phyloP scores from a whole-genome alignment of 2,329 filamentous ascomycete genomes.

The Monosporascus ibericus region DNA sequence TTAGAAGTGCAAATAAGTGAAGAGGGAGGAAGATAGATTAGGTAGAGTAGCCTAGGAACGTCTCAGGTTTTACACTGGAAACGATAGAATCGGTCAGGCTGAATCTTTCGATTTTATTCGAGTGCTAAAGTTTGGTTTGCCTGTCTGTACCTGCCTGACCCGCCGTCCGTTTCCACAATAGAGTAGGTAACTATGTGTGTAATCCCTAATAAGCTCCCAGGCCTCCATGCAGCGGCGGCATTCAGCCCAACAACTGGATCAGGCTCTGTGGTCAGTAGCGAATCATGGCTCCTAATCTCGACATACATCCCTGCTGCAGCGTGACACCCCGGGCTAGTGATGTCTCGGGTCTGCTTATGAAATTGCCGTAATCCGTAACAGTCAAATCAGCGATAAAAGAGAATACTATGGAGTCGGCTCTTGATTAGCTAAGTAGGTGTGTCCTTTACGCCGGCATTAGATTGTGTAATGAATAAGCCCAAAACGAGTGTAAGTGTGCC shows the following conservation, averaged over 20 bases:
- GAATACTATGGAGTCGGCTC: no score
- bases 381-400: no score
- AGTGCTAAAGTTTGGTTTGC: background rate
- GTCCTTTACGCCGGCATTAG: no score
- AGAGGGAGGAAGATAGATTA: no score
- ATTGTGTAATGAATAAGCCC: no score
- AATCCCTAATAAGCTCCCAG: background rate
- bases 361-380: no score
- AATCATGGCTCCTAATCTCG: constrained; percentile 17
- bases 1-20: no score
- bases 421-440: no score
- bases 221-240: background rate
- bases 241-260: background rate
- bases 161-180: background rate
- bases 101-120: background rate
- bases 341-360: no score
- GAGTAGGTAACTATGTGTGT: background rate
- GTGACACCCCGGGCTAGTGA: constrained; percentile 7
- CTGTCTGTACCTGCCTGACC: background rate
- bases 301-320: constrained; percentile 17
- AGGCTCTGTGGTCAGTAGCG: constrained; percentile 8
- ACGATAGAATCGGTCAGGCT: background rate
- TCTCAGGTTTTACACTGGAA: background rate
- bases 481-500: no score
- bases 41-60: background rate